Conservation (phyloP, 2,329 filamentous ascomycete species). For the Lachnellula occidentalis region DNA sequence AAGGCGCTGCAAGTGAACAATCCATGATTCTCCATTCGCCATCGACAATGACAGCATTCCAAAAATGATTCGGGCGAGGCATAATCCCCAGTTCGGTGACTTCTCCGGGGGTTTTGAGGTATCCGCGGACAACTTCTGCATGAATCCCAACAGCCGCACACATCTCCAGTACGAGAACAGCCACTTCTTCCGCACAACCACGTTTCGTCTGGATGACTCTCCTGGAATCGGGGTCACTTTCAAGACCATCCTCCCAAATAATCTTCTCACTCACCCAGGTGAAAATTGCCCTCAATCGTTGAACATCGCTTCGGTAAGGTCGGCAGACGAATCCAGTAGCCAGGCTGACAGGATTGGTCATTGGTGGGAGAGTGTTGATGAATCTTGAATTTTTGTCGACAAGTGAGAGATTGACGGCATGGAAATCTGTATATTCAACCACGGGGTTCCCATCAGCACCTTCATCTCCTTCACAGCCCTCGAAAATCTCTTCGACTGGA, state of each 20-base stretch:
- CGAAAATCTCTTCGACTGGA: conserved; percentile 82
- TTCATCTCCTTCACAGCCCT: conserved; percentile 84
- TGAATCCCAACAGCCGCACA: conserved; percentile 83
- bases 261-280: conserved; percentile 97
- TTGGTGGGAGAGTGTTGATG: conserved; percentile 73
- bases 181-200: conserved; percentile 84
- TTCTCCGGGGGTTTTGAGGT: conserved; percentile 86
- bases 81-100: conserved; percentile 72
- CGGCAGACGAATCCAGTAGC: conserved; percentile 91
- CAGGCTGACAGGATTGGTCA: conserved; percentile 73
- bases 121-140: conserved; percentile 82
- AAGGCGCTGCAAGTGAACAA: conserved; percentile 84
- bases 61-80: conserved; percentile 92
- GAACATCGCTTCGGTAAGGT: conserved; percentile 89
- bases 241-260: conserved; percentile 90
- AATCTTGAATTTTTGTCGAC: conserved; percentile 97
- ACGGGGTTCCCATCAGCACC: conserved; percentile 79
- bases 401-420: conserved; percentile 69
- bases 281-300: conserved; percentile 88
- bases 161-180: conserved; percentile 86
- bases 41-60: conserved; percentile 92
- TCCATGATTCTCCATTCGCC: conserved; percentile 97
- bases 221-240: conserved; percentile 75
- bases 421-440: conserved; percentile 76
- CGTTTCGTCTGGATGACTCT: conserved; percentile 79